Evolutionary conservation across 257 asterid species (phyloP).

Genomic region (Capsicum chinense): DNA sequence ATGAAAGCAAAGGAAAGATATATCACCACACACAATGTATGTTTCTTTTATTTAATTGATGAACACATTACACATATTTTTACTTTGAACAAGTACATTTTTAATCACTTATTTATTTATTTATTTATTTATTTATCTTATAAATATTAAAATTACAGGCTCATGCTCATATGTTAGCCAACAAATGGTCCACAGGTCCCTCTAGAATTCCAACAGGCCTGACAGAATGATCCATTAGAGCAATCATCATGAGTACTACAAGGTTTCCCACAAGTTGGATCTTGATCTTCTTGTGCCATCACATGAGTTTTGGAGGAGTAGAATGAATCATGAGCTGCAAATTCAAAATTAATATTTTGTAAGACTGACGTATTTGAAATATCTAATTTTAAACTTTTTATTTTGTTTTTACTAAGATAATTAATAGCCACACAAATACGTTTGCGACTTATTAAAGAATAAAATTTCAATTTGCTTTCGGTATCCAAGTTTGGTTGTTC

Average conservation of each 20-base stretch:
- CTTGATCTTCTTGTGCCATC: conserved; percentile 16
- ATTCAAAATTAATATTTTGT: not conserved
- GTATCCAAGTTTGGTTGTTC: no score
- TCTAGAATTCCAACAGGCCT: not conserved
- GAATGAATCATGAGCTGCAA: not conserved
- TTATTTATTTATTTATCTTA: conserved; percentile 15
- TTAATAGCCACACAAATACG: not conserved
- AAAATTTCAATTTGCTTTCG: not conserved
- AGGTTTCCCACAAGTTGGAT: conserved; percentile 19
- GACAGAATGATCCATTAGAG: not conserved
- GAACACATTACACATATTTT: no score
- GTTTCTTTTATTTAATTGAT: no score
- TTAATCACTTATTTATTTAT: not conserved
- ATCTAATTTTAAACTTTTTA: not conserved
- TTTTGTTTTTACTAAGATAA: not conserved
- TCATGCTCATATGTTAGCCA: not conserved
- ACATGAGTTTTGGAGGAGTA: conserved; percentile 4
- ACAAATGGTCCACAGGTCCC: not conserved
- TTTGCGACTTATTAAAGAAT: not conserved
- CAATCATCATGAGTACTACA: not conserved
- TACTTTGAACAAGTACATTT: no score
- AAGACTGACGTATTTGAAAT: not conserved
- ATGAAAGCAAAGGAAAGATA: no score
- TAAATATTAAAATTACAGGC: not conserved
- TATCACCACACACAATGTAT: no score